These are phyloP conservation scores for Lentinula detonsa DNA, from an alignment of 768 basidiomycete species.

Conservation along the genomic window DNA sequence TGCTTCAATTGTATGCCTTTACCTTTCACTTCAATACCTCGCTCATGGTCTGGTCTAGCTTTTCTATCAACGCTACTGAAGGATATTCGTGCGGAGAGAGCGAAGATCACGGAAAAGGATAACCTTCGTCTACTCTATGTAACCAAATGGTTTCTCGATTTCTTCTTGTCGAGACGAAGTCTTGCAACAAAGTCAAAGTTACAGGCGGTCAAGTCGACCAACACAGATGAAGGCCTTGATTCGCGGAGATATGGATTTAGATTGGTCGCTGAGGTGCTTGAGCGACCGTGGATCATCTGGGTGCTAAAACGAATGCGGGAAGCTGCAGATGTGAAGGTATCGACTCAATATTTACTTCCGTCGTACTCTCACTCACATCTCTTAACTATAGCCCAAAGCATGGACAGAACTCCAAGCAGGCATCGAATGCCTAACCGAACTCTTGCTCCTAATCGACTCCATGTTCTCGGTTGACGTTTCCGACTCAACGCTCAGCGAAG, in stretches of 20 bases:
- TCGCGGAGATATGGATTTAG: conserved; percentile 55
- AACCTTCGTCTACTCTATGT: conserved; percentile 84
- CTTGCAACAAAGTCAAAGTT: conserved; percentile 26
- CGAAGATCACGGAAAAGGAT: conserved; percentile 93
- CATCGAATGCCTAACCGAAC: conserved; percentile 88
- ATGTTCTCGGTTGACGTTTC: conserved; percentile 56
- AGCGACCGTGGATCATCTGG: conserved; percentile 86
- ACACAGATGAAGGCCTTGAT: conserved; percentile 26
- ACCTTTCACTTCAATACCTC: conserved; percentile 12
- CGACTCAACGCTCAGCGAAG: conserved; percentile 55
- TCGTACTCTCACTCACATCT: background rate
- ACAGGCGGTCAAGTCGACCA: conserved; percentile 37
- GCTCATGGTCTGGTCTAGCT: conserved; percentile 39
- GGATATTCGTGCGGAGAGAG: conserved; percentile 89
- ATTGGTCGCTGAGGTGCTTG: conserved; percentile 78
- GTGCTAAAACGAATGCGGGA: conserved; percentile 84
- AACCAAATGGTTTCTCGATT: conserved; percentile 88
- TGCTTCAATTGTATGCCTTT: conserved; percentile 74
- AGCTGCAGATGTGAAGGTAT: conserved; percentile 87
- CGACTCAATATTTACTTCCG: conserved; percentile 9
- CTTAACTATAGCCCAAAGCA: conserved; percentile 64
- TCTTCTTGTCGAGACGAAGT: conserved; percentile 60
- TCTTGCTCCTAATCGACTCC: conserved; percentile 81
- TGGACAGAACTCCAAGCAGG: conserved; percentile 96
- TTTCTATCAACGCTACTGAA: conserved; percentile 82